A percentile compares a stretch with the other conserved stretches of the same genome.
Conservation (phyloP, 2,329 filamentous ascomycete species). For the Onygena corvina region DNA sequence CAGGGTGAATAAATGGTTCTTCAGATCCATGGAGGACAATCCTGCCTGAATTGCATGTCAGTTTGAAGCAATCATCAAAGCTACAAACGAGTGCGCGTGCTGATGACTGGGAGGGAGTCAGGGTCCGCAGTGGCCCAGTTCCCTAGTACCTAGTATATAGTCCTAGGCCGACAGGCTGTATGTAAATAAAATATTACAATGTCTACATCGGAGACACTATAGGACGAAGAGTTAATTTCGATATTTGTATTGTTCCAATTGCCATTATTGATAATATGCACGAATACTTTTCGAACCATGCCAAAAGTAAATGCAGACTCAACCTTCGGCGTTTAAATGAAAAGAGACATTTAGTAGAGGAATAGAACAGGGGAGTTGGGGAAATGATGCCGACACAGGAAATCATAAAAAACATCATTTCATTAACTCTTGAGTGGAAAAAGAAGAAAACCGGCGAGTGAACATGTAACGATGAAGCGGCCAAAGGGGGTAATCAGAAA, state of each 20-base stretch:
- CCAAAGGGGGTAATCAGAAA: slow-evolving; percentile 11
- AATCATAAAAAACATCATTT: slow-evolving; percentile 11
- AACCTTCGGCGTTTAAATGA: slow-evolving; percentile 6
- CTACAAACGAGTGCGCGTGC: too few species aligned
- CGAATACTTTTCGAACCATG: slow-evolving; percentile 1
- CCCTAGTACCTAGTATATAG: too few species aligned
- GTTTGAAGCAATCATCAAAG: too few species aligned
- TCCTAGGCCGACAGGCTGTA: too few species aligned
- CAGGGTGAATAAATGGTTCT: too few species aligned
- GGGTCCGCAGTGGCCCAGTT: too few species aligned
- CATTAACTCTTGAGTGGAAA: slow-evolving; percentile 5
- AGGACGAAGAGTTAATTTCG: too few species aligned
- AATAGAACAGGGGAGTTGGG: slow-evolving; percentile 1
- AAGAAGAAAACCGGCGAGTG: slow-evolving; percentile 18
- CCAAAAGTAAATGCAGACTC: slow-evolving; percentile 17
- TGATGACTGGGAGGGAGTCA: too few species aligned
- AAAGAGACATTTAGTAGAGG: slow-evolving; percentile 9
- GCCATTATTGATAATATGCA: slow-evolving; percentile 4
- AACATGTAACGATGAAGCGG: slow-evolving; percentile 17
- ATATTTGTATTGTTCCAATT: background rate
- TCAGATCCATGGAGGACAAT: too few species aligned
- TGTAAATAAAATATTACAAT: too few species aligned
- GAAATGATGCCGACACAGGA: slow-evolving; percentile 5
- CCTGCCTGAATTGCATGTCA: too few species aligned
- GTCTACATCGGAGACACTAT: too few species aligned